Evolutionary conservation across 768 basidiomycete genomes (phyloP).

Genomic region (Boletus rufocinnamomeus): DNA sequence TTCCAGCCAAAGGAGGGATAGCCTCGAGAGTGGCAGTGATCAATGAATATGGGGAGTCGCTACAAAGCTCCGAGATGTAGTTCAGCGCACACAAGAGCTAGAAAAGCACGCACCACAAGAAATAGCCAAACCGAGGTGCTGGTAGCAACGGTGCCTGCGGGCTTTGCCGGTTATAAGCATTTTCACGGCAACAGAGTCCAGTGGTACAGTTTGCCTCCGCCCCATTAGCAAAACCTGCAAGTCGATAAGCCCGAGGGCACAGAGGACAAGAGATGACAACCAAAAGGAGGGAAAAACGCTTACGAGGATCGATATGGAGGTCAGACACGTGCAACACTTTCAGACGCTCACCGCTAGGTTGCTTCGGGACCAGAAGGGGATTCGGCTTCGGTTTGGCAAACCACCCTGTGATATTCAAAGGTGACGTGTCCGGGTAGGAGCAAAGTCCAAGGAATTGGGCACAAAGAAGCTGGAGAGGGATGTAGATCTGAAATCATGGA

Average conservation of each 20-base stretch:
- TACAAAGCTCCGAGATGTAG: constrained; percentile 18
- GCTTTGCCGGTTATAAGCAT: constrained; percentile 50
- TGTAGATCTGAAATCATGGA: not conserved
- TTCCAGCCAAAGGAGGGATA: constrained; percentile 66
- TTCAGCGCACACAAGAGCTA: not conserved
- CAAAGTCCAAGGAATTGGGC: constrained; percentile 60
- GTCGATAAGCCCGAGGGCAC: constrained; percentile 3
- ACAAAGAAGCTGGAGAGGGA: constrained; percentile 51
- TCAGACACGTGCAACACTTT: constrained; percentile 81
- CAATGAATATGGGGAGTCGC: constrained; percentile 68
- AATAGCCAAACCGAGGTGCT: constrained; percentile 71
- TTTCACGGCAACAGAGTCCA: constrained; percentile 64
- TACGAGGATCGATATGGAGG: constrained; percentile 74
- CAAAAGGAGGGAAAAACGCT: constrained; percentile 14
- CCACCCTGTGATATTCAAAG: constrained; percentile 66
- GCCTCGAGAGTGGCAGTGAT: constrained; percentile 60
- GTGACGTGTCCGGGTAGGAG: constrained; percentile 54
- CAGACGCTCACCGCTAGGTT: constrained; percentile 61
- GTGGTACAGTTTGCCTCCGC: constrained; percentile 73
- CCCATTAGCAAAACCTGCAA: constrained; percentile 63
- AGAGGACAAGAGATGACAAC: not conserved
- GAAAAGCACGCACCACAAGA: constrained; percentile 45
- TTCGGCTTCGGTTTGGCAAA: constrained; percentile 78
- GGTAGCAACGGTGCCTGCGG: constrained; percentile 53
- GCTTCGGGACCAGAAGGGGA: constrained; percentile 58